Conservation (phyloP, 257 asterid genomes). For the Osmanthus fragrans region DNA sequence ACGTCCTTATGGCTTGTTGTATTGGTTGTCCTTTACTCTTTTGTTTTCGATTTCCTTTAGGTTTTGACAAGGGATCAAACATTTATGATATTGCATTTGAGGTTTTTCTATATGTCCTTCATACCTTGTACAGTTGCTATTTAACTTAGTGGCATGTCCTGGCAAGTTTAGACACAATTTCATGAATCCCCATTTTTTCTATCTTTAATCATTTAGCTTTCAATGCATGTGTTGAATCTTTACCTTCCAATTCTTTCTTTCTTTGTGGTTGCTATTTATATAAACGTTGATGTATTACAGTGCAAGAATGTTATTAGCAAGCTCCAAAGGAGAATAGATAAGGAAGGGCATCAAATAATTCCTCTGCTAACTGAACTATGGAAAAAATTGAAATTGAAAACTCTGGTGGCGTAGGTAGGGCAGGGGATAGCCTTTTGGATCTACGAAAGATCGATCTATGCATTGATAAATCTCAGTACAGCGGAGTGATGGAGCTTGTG, state of each 20-base stretch:
- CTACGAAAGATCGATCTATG: constrained; percentile 65
- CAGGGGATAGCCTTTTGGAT: constrained; percentile 65
- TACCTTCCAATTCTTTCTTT: background rate
- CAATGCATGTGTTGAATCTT: background rate
- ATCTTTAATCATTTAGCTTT: background rate
- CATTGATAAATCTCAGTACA: constrained; percentile 66
- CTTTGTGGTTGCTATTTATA: constrained; percentile 16
- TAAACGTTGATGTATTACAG: constrained; percentile 44
- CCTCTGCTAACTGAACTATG: constrained; percentile 89
- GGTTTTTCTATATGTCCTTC: background rate
- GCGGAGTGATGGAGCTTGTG: constrained; percentile 75
- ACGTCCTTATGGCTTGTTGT: background rate
- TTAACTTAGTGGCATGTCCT: background rate
- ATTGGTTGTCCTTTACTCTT: background rate
- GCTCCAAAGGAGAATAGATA: constrained; percentile 85
- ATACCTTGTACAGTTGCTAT: background rate
- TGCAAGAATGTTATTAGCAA: constrained; percentile 83
- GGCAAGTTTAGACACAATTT: background rate
- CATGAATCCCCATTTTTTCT: background rate
- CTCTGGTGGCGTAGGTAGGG: constrained; percentile 46
- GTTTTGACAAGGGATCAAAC: background rate
- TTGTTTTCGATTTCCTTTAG: background rate
- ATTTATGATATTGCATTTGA: background rate
- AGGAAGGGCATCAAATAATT: constrained; percentile 82
- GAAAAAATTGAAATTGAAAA: constrained; percentile 78